Evolutionary conservation across 306 rosid genomes (phyloP).

Genomic region (Trifolium dubium): DNA sequence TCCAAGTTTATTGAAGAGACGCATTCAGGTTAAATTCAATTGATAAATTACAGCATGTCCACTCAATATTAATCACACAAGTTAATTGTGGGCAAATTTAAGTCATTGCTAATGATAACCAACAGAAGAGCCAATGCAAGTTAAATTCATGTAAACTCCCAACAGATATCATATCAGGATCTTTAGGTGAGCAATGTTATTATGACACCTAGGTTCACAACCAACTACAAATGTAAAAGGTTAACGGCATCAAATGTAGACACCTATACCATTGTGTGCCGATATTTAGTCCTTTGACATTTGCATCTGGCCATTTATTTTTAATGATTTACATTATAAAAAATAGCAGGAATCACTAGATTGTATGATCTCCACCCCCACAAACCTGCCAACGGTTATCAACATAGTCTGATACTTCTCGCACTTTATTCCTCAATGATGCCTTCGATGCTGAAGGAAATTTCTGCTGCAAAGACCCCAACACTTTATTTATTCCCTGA

Average conservation of each 20-base stretch:
- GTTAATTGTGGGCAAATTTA: neutral
- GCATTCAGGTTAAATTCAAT: neutral
- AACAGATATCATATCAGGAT: neutral
- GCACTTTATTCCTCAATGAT: conserved; percentile 74
- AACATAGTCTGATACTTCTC: conserved; percentile 74
- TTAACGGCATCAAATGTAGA: neutral
- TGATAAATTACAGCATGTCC: neutral
- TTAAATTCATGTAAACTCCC: conserved; percentile 26
- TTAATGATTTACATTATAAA: conserved; percentile 32
- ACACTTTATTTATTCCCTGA: conserved; percentile 72
- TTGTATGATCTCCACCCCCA: conserved; percentile 29
- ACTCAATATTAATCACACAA: conserved; percentile 3
- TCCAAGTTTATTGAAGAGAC: neutral
- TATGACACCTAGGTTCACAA: conserved; percentile 18
- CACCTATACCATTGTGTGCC: neutral
- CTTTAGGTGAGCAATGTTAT: neutral
- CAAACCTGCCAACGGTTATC: conserved; percentile 91
- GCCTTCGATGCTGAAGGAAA: conserved; percentile 75
- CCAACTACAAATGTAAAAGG: conserved; percentile 20
- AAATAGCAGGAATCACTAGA: conserved; percentile 32
- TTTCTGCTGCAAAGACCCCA: conserved; percentile 71
- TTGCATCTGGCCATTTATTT: neutral
- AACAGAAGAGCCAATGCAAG: neutral
- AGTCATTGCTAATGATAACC: neutral
- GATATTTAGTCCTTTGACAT: conserved; percentile 9